Evolutionary conservation across 1,139 yeast genomes (phyloP), one percentile per base, ranked within the genome.

Genomic region (Geotrichum macrosporum): DNA sequence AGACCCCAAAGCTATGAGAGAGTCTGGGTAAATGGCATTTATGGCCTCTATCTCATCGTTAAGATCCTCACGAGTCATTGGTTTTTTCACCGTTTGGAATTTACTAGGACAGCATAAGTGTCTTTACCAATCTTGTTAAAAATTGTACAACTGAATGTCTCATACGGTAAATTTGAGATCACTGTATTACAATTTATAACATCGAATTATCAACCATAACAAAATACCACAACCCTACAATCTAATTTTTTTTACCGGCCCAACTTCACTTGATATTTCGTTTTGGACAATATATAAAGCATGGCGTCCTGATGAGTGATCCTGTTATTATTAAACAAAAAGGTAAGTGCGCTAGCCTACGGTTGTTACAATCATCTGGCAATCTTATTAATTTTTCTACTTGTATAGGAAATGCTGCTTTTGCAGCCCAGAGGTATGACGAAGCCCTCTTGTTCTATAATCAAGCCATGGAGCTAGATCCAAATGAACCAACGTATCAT

Each of bases 21-120:
- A 72, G 13, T 74, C 84, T 1, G 95, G 96, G 59, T 79, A 89
- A n/a, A 92, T 89, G 2, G 96, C 94, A 53, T 85, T 84, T 18
- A 89, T 80, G 10, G 96, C 94, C 44, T 77, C 78, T 21, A 86
- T 66, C 60, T 92, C 98, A 50, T 87, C 94, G n/a, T 65, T 60
- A 12, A 85, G 68, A 45, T 84, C 88, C 55, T 48, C 49, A 5
- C 30, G 35, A 1, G 47, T 32, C 51, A 48, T 48, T 6, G 27
- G 41, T 40, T 3, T 35, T 5, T 16, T 35, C 41, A 10, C 35
- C 24, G 12, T 26, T 9, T 3, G 42, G 41, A 30, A 46, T 41
- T 15, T n/a, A n/a, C n/a, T n/a, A n/a, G n/a, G n/a, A n/a, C n/a
- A n/a, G n/a, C n/a, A n/a, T n/a, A n/a, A n/a, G n/a, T n/a, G n/a